Conservation (phyloP, 352 stramenopile species). For the Thalassiosira sp. region DNA sequence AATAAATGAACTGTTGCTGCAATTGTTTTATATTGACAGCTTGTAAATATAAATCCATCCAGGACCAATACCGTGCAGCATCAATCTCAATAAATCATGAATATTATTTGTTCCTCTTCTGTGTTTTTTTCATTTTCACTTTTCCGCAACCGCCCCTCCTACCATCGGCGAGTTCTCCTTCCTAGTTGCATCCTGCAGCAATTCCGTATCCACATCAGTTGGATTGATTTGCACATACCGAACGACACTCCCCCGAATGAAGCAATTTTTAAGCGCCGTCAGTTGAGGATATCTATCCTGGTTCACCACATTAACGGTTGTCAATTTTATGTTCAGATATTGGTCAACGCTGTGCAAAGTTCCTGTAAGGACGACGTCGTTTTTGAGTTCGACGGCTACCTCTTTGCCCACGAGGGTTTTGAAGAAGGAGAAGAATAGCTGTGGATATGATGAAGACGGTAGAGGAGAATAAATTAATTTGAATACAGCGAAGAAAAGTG, state of each 20-base stretch:
- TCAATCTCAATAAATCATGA: conserved; percentile 3
- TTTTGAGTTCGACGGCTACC: conserved; percentile 98
- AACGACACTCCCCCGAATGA: conserved; percentile 97
- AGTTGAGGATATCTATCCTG: conserved; percentile 96
- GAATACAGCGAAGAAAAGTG: no score
- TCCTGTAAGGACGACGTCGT: conserved; percentile 95
- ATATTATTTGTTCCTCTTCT: conserved; percentile 14
- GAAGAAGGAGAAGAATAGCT: no score
- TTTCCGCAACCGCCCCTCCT: no score
- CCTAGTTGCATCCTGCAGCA: conserved; percentile 89
- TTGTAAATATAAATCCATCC: background rate
- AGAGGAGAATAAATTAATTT: no score
- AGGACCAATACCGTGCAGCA: background rate
- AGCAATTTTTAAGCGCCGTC: conserved; percentile 96
- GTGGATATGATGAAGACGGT: no score
- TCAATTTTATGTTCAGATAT: conserved; percentile 99
- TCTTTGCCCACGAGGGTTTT: conserved; percentile 97
- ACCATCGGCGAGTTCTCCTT: conserved; percentile 80
- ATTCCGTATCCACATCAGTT: conserved; percentile 94
- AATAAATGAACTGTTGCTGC: background rate
- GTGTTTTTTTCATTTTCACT: no score
- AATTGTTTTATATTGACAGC: background rate
- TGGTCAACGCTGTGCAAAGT: conserved; percentile 98
- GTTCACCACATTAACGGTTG: conserved; percentile 94
- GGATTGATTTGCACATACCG: conserved; percentile 98